A percentile compares a stretch with the other conserved stretches of the same genome.
Evolutionary conservation across 257 asterid genomes (phyloP).

Genomic region (Solanum tacnaense): DNA sequence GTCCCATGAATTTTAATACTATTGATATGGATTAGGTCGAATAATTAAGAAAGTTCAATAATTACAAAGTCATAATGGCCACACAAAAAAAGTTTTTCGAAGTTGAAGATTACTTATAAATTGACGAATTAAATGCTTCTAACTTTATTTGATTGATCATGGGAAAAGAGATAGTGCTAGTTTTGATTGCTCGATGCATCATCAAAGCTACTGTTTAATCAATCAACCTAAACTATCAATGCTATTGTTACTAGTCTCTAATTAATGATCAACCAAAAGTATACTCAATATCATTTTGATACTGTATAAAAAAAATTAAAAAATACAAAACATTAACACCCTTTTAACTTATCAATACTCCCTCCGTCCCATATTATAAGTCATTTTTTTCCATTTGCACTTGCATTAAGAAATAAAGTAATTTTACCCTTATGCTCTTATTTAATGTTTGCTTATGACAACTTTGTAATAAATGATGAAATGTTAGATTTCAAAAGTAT

Average conservation of each 20-base stretch:
- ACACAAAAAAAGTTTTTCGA: not conserved
- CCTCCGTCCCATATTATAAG: too few relatives aligned
- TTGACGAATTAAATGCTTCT: not conserved
- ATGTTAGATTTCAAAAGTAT: too few relatives aligned
- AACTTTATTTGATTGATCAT: not conserved
- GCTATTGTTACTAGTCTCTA: not conserved
- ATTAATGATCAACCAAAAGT: not conserved
- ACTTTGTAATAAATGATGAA: too few relatives aligned
- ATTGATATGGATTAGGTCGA: conserved; percentile 8
- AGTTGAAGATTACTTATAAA: not conserved
- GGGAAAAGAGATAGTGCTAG: not conserved
- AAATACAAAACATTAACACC: not conserved
- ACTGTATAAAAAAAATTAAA: not conserved
- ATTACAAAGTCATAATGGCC: conserved; percentile 1
- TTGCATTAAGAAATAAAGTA: too few relatives aligned
- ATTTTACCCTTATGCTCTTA: too few relatives aligned
- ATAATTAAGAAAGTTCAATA: conserved; percentile 6
- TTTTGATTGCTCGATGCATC: not conserved
- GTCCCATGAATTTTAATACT: not conserved
- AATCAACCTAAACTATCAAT: not conserved
- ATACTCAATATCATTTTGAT: not conserved
- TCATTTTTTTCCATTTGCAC: too few relatives aligned
- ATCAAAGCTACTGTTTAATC: conserved; percentile 8
- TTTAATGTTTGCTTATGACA: too few relatives aligned
- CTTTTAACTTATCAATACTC: not conserved